A percentile compares a stretch with the other conserved stretches of the same genome.
These are phyloP conservation scores for Yamadazyma atmosphaerica DNA, from an alignment of 1,139 yeast species.

Conservation along the genomic window DNA sequence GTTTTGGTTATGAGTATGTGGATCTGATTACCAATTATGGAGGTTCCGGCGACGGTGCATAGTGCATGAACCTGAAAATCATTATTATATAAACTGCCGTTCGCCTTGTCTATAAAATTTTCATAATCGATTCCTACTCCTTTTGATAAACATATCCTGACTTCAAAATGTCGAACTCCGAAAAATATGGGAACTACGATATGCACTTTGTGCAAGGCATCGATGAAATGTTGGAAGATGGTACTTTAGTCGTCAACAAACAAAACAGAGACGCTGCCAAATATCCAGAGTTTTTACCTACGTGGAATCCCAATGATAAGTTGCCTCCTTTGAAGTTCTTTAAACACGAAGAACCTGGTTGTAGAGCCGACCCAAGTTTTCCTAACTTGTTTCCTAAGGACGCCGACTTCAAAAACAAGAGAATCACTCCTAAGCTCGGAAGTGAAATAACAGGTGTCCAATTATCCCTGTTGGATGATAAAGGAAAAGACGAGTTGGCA, in stretches of 20 bases:
- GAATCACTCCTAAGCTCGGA: constrained; percentile 65
- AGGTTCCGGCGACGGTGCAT: neutral
- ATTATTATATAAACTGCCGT: neutral
- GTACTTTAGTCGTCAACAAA: constrained; percentile 32
- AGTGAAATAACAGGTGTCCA: constrained; percentile 58
- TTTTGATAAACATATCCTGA: no score
- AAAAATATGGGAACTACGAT: constrained; percentile 38
- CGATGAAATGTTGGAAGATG: constrained; percentile 39
- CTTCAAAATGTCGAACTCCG: constrained; percentile 12
- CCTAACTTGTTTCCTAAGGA: constrained; percentile 45
- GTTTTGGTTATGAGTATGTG: neutral
- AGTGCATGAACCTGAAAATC: constrained; percentile 1
- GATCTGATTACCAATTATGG: neutral
- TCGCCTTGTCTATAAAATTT: constrained; percentile 1
- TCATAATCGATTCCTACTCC: neutral
- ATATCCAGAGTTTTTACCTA: constrained; percentile 46
- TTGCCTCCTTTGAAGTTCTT: constrained; percentile 47
- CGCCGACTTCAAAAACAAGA: constrained; percentile 25
- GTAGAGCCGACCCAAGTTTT: constrained; percentile 53
- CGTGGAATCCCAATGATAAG: constrained; percentile 50
- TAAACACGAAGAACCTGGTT: constrained; percentile 53
- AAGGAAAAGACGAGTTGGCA: constrained; percentile 63
- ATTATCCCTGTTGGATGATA: constrained; percentile 46
- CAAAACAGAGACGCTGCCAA: constrained; percentile 29
- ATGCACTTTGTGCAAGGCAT: constrained; percentile 41